A percentile compares a stretch with the other conserved stretches of the same genome.
These are phyloP conservation scores for Elsinoe perseae DNA, from an alignment of 2,329 filamentous ascomycete species.

Conservation along the genomic window DNA sequence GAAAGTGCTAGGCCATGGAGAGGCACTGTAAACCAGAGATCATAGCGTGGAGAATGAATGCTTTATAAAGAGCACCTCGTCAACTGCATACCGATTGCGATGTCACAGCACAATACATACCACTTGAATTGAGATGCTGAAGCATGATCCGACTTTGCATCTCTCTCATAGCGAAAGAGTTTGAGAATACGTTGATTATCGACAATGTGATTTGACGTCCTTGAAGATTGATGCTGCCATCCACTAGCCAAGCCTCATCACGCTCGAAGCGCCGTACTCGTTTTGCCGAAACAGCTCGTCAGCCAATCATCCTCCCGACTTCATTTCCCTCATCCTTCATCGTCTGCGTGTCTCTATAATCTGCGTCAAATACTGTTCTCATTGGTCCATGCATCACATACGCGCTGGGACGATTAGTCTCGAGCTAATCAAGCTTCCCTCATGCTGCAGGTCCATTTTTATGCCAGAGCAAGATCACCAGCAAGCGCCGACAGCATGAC, in stretches of 20 bases:
- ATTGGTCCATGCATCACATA: background rate
- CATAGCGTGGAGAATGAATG: slow-evolving; percentile 2
- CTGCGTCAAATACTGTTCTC: background rate
- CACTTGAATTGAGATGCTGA: no score
- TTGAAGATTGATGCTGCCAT: background rate
- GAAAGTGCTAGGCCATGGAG: background rate
- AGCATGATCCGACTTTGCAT: no score
- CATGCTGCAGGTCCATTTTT: background rate
- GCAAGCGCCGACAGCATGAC: slow-evolving; percentile 3
- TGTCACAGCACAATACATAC: no score
- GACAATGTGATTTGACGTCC: no score
- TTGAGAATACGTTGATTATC: background rate
- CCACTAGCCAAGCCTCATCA: background rate
- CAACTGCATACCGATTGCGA: no score
- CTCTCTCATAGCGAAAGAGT: no score
- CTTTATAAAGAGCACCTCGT: background rate
- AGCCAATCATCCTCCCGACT: background rate
- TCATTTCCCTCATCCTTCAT: background rate
- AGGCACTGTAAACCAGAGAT: background rate
- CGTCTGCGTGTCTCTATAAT: background rate
- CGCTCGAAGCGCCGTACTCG: slow-evolving; percentile 8
- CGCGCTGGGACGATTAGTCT: background rate
- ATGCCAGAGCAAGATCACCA: background rate
- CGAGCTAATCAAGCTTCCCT: background rate
- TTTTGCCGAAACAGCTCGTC: background rate